Base-by-base conservation (phyloP, 2,329 filamentous ascomycete genomes). In the Penicillium sp. region DNA sequence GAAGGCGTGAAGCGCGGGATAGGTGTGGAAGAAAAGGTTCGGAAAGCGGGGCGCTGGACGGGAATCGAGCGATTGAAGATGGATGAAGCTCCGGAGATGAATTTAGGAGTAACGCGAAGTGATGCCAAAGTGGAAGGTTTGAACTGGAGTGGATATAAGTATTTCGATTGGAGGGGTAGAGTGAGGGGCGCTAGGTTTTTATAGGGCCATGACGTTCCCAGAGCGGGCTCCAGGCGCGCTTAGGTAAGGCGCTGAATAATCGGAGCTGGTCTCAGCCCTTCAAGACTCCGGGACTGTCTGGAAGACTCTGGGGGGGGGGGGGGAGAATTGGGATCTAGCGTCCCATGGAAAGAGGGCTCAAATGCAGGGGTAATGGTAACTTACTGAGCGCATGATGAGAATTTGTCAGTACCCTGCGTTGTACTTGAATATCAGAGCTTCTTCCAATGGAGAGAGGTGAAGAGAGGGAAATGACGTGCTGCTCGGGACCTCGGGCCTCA, bases 61-160 rank as follows among this genome's bases (percentile, higher is more conserved):
- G 40, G 50, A 50, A 73, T 76, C 71, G 65, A 79, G 76, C 43
- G 41, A 23, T 51, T 51, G 26, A 61, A 30, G 14, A 47, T 44
- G 9, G 57, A 47, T 16, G 55, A 42, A 46, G 56, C 40, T 56
- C 59, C 45, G 32, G 47, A 45, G 23, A 61, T 43, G 41, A 50
- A 14, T 39, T 10, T 43, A 30, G 52, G 41, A 55, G 44, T 43
- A 49, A 46, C 44, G 46, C 52, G 34, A 56, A 46, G 39, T 51
- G 58, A 30, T 11, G 36, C 35, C 32, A 61, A 19, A 19, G 47
- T 34, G 27, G 61, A 46, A 43, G 54, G 47, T 42, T 51, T 64
- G 50, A 64, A 56, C 53, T 63, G 49, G 47, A 43, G 39, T 35
- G 19, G 43, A 42, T 49, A 49, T 49, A 18, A 49, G 47, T 49